Conservation (phyloP, 1,284 basidiomycete genomes). For the Irpex rosettiformis region DNA sequence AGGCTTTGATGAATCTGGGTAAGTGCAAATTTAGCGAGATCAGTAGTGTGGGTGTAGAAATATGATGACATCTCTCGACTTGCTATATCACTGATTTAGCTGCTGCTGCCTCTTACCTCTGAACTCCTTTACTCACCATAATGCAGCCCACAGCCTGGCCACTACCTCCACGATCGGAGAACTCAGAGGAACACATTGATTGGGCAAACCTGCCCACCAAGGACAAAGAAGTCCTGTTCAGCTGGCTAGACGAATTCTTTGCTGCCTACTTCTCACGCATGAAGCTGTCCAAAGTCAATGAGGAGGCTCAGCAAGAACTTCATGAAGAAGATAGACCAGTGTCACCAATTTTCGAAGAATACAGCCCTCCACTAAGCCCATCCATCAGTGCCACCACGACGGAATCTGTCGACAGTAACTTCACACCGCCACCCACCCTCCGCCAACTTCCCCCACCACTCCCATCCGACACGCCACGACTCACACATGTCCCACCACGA, state of each 20-base stretch:
- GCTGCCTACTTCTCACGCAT: not conserved
- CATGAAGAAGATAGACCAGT: no score
- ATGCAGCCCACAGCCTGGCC: not conserved
- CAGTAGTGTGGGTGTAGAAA: not conserved
- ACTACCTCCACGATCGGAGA: not conserved
- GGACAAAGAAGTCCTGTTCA: not conserved
- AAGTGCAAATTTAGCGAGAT: not conserved
- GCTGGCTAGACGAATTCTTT: not conserved
- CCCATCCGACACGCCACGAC: not conserved
- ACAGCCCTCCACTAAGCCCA: no score
- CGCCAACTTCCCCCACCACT: not conserved
- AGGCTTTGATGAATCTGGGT: no score
- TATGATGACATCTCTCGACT: not conserved
- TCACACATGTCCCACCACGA: not conserved
- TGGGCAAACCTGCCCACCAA: not conserved
- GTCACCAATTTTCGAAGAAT: no score
- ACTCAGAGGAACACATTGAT: not conserved
- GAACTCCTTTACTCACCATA: not conserved
- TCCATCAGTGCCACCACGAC: no score
- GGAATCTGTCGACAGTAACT: not conserved
- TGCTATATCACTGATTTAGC: not conserved
- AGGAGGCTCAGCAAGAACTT: not conserved
- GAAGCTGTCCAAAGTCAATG: not conserved
- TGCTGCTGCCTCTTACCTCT: not conserved
- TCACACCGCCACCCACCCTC: not conserved